Evolutionary conservation across 768 basidiomycete genomes (phyloP), one percentile per base, ranked within the genome.

Genomic region (Psilocybe sp.): DNA sequence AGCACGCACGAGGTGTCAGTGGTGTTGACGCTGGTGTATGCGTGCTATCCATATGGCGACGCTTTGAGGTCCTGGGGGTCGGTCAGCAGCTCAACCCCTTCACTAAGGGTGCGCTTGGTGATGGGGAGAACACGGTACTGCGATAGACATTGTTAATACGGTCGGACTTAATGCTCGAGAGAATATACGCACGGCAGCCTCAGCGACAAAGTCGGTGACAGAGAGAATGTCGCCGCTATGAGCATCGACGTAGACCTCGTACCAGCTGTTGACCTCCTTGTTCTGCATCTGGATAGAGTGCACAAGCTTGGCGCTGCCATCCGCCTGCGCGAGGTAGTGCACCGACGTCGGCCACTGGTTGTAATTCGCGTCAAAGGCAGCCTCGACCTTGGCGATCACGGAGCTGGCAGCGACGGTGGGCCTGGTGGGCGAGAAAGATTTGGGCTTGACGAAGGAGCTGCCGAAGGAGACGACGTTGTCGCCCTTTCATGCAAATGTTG

Each of bases 191-290:
- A 77, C 73, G 5, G 75, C 65, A 12, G 73, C 72, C 32, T 72
- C 61, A 7, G 72, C 59, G 31, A 76, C 79, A 61, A 80, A 82
- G 59, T 84, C 78, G 31, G 75, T 75, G n/a, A 79, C 69, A 14
- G 73, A 69, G 19, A 80, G 60, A 33, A 84, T 57, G 28, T 77
- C 75, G 14, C 77, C 77, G 14, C 73, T 66, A 52, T 77, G 75
- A 4, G 78, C 81, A 54, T 84, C 81, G 38, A 84, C 73, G 50
- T 78, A 80, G 0, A 78, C 81, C 62, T 84, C 78, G 56, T 71
- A 75, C 77, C 78, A 84, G 8, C 74, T 69, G 39, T 77, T 62
- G 4, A 60, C 58, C 2, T 55, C 51, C 12, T 64, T 55, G 50
- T 71, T 70, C 40, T 62, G 61, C 18, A 73, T 63, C 39, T 73